Evolutionary conservation across 169 alveolate species (phyloP), one percentile per base, ranked within the genome.

Genomic region (Besnoitia besnoiti): DNA sequence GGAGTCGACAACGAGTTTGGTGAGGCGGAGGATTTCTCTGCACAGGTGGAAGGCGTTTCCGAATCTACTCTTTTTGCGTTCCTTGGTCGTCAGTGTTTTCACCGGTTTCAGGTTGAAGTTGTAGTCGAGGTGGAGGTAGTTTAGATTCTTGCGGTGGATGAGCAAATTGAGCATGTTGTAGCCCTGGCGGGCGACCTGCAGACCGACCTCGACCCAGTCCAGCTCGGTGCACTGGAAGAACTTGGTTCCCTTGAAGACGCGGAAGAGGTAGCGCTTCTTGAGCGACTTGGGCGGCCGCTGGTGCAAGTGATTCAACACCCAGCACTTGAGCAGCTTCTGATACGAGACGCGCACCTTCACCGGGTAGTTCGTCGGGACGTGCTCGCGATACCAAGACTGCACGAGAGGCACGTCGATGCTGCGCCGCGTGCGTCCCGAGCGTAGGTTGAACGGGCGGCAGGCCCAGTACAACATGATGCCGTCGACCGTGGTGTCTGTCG

Each of bases 11-110:
- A 99, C 99, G 50, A 99, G 96, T 96, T 99, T 99, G 61, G 99
- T 99, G 93, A 99, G 94, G 85, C 99, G 97, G 93, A 99, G 95
- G 73, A 99, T 98, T 96, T 99, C 99, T 93, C 99, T 96, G 94
- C 99, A 99, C 90, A 99, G 95, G 95, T 99, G 99, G 97, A 99
- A 99, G 30, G 99, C 99, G 96, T 99, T 99, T 47, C 99, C 99
- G 95, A 99, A 99, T 89, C 99, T 97, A 51, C 99, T 98, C 95
- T 99, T 99, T 98, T 99, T 99, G 89, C 99, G 96, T 94, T 99
- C 99, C 97, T 99, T 99, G 35, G 99, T 99, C 47, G 99, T 99
- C 87, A 99, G 94, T 37, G 99, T 99, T 95, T 99, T 99, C 85
- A 99, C 99, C 12, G 99, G 99, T 92, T 99, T 99, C 94, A 99